These are phyloP conservation scores for Gracilaria gracilis DNA, from an alignment of 23 red algal genomes.

Conservation along the genomic window DNA sequence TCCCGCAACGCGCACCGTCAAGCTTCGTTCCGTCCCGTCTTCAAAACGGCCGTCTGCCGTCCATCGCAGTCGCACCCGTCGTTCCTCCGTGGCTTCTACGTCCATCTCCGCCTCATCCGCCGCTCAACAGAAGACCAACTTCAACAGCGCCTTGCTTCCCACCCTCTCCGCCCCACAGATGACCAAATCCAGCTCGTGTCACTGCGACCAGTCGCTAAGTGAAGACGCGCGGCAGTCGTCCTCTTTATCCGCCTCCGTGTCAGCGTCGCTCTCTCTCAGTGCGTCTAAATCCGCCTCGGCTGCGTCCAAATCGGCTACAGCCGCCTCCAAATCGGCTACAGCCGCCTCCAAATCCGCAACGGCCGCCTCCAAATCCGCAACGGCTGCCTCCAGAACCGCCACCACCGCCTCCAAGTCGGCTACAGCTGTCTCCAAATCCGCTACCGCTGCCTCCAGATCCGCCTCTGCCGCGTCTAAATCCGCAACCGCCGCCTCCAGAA, in stretches of 20 bases:
- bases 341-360: background rate
- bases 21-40: background rate
- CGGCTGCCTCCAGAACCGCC: background rate
- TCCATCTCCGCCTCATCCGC: background rate
- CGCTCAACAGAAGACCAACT: slow-evolving; percentile 3
- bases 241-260: background rate
- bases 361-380: background rate
- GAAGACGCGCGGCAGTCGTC: background rate
- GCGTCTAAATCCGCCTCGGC: background rate
- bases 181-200: slow-evolving; percentile 18
- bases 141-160: slow-evolving; percentile 5
- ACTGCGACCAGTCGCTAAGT: background rate
- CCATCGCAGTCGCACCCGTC: background rate
- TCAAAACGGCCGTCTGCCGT: background rate
- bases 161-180: background rate
- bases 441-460: background rate
- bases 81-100: background rate
- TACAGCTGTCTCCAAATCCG: background rate
- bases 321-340: background rate
- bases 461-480: background rate
- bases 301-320: background rate
- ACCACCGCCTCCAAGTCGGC: background rate
- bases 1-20: slow-evolving; percentile 2
- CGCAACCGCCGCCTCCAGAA: background rate
- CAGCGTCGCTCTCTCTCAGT: background rate